Conservation (phyloP, 2,329 filamentous ascomycete genomes). For the Mycogone perniciosa region DNA sequence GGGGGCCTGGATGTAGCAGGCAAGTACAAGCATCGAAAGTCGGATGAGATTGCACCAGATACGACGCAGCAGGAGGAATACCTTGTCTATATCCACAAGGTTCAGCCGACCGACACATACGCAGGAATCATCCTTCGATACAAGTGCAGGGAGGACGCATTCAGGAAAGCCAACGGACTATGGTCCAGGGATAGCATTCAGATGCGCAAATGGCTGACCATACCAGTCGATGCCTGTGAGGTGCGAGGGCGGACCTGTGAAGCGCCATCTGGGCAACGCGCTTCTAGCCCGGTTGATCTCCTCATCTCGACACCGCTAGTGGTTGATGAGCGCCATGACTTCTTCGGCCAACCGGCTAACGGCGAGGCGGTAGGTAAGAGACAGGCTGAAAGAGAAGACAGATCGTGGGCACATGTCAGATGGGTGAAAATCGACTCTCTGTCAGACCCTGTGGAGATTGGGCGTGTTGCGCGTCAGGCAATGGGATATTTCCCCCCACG, state of each 20-base stretch:
- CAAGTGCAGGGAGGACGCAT: constrained; percentile 73
- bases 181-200: constrained; percentile 94
- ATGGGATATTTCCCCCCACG: constrained; percentile 90
- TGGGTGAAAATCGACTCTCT: constrained; percentile 77
- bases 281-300: constrained; percentile 41
- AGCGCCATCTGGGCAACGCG: constrained; percentile 35
- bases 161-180: constrained; percentile 83
- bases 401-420: constrained; percentile 76
- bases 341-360: constrained; percentile 34
- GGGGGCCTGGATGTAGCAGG: constrained; percentile 50
- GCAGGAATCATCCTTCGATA: constrained; percentile 88
- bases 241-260: constrained; percentile 67
- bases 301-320: constrained; percentile 41
- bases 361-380: constrained; percentile 20
- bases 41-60: constrained; percentile 49
- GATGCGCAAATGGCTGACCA: constrained; percentile 67
- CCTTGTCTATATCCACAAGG: constrained; percentile 84
- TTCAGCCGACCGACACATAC: constrained; percentile 77
- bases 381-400: constrained; percentile 45
- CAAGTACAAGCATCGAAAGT: constrained; percentile 59
- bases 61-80: constrained; percentile 65
- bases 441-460: constrained; percentile 71
- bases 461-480: constrained; percentile 69
- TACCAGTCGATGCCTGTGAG: constrained; percentile 86
- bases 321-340: constrained; percentile 30